phyloP scores from a whole-genome alignment of 192 early-diverging fungal genomes.

The Gigaspora rosea region DNA sequence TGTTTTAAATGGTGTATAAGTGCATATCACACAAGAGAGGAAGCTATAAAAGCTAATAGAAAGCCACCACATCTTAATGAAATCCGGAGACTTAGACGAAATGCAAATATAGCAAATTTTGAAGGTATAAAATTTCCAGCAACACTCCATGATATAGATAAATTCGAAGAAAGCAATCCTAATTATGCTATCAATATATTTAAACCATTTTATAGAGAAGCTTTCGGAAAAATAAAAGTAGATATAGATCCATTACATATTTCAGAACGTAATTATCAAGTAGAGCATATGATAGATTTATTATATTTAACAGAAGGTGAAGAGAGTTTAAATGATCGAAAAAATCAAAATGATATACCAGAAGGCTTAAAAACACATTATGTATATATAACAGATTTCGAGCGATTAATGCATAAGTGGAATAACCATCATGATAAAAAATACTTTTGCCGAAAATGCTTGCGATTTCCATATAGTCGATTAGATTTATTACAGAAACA shows the following conservation, averaged over 20 bases:
- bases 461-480: not conserved
- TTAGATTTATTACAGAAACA: slow-evolving; percentile 6
- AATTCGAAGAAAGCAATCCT: slow-evolving; percentile 15
- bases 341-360: slow-evolving; percentile 12
- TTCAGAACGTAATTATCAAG: slow-evolving; percentile 2
- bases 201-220: slow-evolving; percentile 3
- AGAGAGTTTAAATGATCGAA: not conserved
- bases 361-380: slow-evolving; percentile 14
- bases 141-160: not conserved
- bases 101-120: no score
- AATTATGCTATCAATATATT: slow-evolving; percentile 15
- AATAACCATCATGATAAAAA: not conserved
- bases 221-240: not conserved
- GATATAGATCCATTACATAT: slow-evolving; percentile 6
- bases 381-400: not conserved
- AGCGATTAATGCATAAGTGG: slow-evolving; percentile 17
- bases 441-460: slow-evolving; percentile 11
- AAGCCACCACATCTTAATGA: no score
- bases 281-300: not conserved
- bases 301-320: slow-evolving; percentile 20
- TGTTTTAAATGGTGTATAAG: no score
- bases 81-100: no score
- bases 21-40: no score
- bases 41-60: no score
- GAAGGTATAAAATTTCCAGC: no score